Evolutionary conservation across 2,329 filamentous ascomycete species (phyloP), one percentile per base, ranked within the genome.

Genomic region (Zymoseptoria crescenta): DNA sequence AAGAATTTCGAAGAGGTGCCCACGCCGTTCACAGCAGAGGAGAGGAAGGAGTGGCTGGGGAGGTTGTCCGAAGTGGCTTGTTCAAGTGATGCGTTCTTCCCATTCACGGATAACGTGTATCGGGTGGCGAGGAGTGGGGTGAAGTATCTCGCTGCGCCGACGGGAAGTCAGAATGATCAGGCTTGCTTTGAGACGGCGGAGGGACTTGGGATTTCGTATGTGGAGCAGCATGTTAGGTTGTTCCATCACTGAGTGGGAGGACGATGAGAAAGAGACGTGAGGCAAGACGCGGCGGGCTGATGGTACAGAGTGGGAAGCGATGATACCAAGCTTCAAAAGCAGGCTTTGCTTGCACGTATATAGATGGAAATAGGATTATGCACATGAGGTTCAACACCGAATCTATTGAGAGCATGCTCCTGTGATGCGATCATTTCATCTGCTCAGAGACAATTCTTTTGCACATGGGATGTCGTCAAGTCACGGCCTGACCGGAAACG

Each of bases 51-150:
- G 65, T 99, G 94, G 94, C 81, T 96, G 70, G 77, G 81, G 73
- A 89, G 95, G 81, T 79, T 97, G 68, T 82, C 80, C 62, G 82
- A 89, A 56, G 94, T 99, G 30, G 91, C 87, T 57, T 84, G 96
- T 57, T 96, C 90, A 56, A 96, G 90, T 65, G 94, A 99, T 75
- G 94, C 94, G 65, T 99, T 99, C 77, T 99, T 99, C 85, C 94
- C 94, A 67, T 99, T 99, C 78, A 90, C 91, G 71, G 94, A 99
- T 81, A 99, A 99, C 70, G 88, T 99, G 65, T 96, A 95, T 84
- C 86, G 94, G 66, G 89, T 91, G 55, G 86, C 85, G 63, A 84
- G 91, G 69, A 96, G 91, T 21, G 94, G 94, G 54, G 91, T 85
- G 72, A 97, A 96, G 80, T 99, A 96, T 79, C 90, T 97, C 70